phyloP scores from a whole-genome alignment of 306 rosid species.

The Dryas alaskensis region DNA sequence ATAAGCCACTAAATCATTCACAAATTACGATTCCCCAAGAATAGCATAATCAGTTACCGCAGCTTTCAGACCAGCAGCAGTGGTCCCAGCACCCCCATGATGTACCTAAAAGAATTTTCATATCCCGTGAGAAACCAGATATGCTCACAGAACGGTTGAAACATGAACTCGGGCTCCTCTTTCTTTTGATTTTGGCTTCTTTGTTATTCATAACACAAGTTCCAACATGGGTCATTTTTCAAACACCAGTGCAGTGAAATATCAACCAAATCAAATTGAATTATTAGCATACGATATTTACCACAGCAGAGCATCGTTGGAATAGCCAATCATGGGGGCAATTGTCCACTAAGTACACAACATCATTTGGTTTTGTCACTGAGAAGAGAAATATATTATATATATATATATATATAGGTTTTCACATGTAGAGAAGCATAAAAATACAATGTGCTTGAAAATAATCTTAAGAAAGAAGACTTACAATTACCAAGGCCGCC shows the following conservation, averaged over 20 bases:
- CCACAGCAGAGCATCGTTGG: slow-evolving; percentile 81
- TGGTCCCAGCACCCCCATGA: slow-evolving; percentile 97
- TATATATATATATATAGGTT: not conserved
- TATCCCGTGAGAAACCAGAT: not conserved
- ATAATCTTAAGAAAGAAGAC: slow-evolving; percentile 31
- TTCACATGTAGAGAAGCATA: slow-evolving; percentile 4
- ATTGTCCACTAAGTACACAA: slow-evolving; percentile 73
- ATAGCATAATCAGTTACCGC: slow-evolving; percentile 46
- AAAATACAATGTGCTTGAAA: not conserved
- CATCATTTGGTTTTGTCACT: slow-evolving; percentile 61
- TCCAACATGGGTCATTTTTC: not conserved
- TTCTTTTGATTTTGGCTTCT: not conserved
- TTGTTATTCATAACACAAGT: not conserved
- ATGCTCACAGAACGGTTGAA: not conserved
- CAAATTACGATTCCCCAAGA: slow-evolving; percentile 8
- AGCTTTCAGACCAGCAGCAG: slow-evolving; percentile 97
- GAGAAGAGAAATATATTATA: slow-evolving; percentile 26
- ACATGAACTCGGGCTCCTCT: not conserved
- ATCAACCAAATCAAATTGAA: not conserved
- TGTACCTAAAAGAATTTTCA: slow-evolving; percentile 58
- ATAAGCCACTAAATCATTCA: not conserved
- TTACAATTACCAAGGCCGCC: slow-evolving; percentile 91
- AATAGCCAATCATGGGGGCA: slow-evolving; percentile 99
- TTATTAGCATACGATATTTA: slow-evolving; percentile 26
- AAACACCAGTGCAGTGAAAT: slow-evolving; percentile 1